Conservation (phyloP, 768 basidiomycete species). For the Hygrophorus pudorinus region DNA sequence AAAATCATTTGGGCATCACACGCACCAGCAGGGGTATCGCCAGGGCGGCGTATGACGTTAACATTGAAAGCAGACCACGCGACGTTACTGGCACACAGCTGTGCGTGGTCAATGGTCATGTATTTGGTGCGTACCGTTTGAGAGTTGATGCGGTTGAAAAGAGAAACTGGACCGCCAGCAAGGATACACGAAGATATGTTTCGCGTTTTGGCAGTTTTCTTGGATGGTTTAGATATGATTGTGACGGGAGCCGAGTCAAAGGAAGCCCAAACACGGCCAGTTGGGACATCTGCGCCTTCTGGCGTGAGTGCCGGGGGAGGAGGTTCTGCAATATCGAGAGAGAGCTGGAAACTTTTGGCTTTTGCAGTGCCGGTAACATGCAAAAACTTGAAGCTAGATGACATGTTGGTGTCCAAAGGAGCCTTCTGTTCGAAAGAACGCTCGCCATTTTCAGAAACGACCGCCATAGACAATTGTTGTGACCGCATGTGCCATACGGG, state of each 20-base stretch:
- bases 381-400: conserved; percentile 84
- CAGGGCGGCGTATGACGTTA: conserved; percentile 69
- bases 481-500: conserved; percentile 77
- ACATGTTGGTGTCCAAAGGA: conserved; percentile 73
- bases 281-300: conserved; percentile 33
- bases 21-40: conserved; percentile 50
- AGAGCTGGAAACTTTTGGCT: conserved; percentile 82
- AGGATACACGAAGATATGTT: conserved; percentile 87
- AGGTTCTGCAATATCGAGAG: conserved; percentile 77
- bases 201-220: conserved; percentile 94
- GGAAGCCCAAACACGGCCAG: conserved; percentile 77
- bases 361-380: conserved; percentile 85
- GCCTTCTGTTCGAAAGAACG: conserved; percentile 81
- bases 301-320: conserved; percentile 38
- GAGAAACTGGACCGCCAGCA: conserved; percentile 79
- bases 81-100: conserved; percentile 81
- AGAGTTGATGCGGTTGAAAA: conserved; percentile 94
- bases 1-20: conserved; percentile 26
- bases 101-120: conserved; percentile 83
- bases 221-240: conserved; percentile 95
- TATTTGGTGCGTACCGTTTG: conserved; percentile 97
- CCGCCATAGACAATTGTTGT: conserved; percentile 77
- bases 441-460: conserved; percentile 76
- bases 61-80: conserved; percentile 94
- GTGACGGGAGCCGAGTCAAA: conserved; percentile 89